Conservation (phyloP, 2,329 filamentous ascomycete species). For the Tolypocladium ovalisporum region DNA sequence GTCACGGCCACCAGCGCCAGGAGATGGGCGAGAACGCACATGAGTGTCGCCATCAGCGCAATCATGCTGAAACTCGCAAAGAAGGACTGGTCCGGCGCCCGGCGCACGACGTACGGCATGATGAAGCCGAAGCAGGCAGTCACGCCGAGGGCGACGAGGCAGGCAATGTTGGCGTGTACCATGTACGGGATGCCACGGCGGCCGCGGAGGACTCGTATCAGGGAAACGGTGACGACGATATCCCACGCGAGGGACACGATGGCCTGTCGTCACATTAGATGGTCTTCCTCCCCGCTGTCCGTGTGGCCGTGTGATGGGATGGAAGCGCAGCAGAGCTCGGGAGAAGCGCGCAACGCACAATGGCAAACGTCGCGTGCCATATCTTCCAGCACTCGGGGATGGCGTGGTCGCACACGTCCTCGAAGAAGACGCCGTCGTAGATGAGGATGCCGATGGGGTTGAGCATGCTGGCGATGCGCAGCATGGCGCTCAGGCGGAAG, state of each 20-base stretch:
- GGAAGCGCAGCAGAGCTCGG: background rate
- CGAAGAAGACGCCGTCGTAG: background rate
- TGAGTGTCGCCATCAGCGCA: background rate
- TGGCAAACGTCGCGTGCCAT: background rate
- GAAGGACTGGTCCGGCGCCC: background rate
- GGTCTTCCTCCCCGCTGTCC: background rate
- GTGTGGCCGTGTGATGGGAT: background rate
- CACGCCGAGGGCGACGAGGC: background rate
- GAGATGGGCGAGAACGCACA: background rate
- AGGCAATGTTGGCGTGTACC: background rate
- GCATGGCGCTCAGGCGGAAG: background rate
- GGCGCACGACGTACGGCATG: background rate
- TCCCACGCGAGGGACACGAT: background rate
- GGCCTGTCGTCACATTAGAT: background rate
- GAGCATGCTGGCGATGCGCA: background rate
- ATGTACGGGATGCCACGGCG: background rate
- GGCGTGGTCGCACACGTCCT: background rate
- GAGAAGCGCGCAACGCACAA: background rate
- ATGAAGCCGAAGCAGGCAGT: background rate
- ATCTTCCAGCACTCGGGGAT: background rate
- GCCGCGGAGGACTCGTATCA: background rate
- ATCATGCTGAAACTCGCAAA: background rate
- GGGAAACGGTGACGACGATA: background rate
- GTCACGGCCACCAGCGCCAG: background rate
- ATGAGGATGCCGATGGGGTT: background rate